Evolutionary conservation across 805 yeast genomes (phyloP).

Genomic region (Pichia membranifaciens): DNA sequence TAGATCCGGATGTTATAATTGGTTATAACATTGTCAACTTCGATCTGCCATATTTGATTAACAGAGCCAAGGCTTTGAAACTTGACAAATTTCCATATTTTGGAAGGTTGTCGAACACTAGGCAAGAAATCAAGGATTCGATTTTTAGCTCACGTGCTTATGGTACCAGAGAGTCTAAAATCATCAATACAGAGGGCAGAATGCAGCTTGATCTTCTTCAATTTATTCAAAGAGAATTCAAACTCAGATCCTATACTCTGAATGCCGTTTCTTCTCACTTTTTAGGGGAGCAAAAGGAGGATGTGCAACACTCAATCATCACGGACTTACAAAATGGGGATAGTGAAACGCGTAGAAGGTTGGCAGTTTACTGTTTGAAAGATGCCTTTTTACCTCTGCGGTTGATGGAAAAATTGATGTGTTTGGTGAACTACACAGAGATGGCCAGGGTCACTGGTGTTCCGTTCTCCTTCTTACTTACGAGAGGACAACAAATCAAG

Average conservation of each 20-base stretch:
- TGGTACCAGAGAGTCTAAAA: slow-evolving; percentile 92
- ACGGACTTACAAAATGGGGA: slow-evolving; percentile 92
- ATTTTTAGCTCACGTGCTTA: slow-evolving; percentile 91
- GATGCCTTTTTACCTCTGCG: slow-evolving; percentile 92
- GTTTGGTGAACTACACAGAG: slow-evolving; percentile 93
- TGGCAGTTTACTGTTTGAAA: slow-evolving; percentile 95
- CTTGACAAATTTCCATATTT: slow-evolving; percentile 73
- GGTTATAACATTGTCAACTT: slow-evolving; percentile 95
- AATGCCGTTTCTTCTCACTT: slow-evolving; percentile 95
- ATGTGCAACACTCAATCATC: slow-evolving; percentile 94
- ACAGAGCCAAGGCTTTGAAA: slow-evolving; percentile 73
- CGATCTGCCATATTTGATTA: slow-evolving; percentile 88
- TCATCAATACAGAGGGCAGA: slow-evolving; percentile 90
- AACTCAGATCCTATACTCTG: slow-evolving; percentile 87
- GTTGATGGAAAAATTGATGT: slow-evolving; percentile 87
- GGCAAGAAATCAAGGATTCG: slow-evolving; percentile 75
- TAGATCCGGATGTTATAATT: slow-evolving; percentile 93
- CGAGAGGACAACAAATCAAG: slow-evolving; percentile 97
- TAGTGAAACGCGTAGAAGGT: slow-evolving; percentile 84
- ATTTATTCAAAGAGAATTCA: slow-evolving; percentile 90
- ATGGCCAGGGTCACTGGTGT: slow-evolving; percentile 99
- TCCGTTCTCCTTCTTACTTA: slow-evolving; percentile 80
- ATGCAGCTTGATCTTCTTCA: slow-evolving; percentile 91
- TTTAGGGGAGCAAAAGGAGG: slow-evolving; percentile 93
- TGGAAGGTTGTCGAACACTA: slow-evolving; percentile 62